phyloP scores from a whole-genome alignment of 345 rosid genomes.

The Rhodamnia rubescens region DNA sequence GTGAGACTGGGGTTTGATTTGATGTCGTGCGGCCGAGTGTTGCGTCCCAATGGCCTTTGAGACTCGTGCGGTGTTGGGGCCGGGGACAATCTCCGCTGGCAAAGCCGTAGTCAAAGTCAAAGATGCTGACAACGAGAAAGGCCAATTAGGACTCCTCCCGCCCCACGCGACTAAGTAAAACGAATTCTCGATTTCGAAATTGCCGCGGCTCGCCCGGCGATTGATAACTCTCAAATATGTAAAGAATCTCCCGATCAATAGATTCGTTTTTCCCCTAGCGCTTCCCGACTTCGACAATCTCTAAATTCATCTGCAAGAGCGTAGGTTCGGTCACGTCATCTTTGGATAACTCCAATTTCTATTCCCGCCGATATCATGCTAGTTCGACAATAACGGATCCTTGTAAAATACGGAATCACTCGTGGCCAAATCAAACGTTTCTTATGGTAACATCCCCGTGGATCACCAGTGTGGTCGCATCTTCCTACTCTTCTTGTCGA shows the following conservation, averaged over 20 bases:
- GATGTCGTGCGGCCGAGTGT: background rate
- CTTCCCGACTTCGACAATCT: background rate
- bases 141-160: fast-evolving
- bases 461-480: background rate
- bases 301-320: background rate
- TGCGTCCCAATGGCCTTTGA: background rate
- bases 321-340: fast-evolving
- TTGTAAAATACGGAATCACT: fast-evolving
- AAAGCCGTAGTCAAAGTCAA: background rate
- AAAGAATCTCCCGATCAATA: background rate
- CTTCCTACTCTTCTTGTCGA: background rate
- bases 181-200: background rate
- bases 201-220: background rate
- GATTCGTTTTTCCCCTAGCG: background rate
- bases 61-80: background rate
- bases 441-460: background rate
- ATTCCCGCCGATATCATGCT: fast-evolving
- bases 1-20: background rate
- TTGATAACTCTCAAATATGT: background rate
- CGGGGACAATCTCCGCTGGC: background rate
- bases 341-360: fast-evolving
- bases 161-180: background rate
- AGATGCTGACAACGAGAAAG: background rate
- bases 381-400: fast-evolving
- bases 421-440: background rate